Evolutionary conservation across 2,329 filamentous ascomycete species (phyloP).

Genomic region (Phyllosticta citribraziliensis): DNA sequence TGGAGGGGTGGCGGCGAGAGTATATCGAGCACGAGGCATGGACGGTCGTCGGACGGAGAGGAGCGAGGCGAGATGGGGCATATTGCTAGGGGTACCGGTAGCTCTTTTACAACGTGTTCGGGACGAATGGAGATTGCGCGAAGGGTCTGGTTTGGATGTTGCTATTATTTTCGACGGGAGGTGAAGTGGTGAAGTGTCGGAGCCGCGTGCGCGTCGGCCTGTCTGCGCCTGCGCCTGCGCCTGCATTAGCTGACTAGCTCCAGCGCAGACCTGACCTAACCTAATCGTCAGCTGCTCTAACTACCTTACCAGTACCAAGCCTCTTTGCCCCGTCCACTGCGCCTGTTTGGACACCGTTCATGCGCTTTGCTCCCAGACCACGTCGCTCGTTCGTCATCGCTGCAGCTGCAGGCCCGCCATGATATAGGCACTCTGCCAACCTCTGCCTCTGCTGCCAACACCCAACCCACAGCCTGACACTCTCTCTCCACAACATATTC

Average conservation of each 20-base stretch:
- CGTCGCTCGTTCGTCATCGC: background rate
- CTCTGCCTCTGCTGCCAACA: background rate
- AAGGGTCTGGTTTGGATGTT: background rate
- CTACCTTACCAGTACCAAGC: background rate
- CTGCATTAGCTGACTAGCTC: background rate
- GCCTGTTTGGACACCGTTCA: background rate
- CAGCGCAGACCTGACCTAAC: background rate
- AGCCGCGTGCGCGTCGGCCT: background rate
- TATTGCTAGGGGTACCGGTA: background rate
- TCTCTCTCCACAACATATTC: background rate
- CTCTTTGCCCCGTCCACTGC: background rate
- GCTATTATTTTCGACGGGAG: background rate
- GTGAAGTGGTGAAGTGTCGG: background rate
- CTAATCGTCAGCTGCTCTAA: background rate
- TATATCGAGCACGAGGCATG: background rate
- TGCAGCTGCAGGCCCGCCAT: background rate
- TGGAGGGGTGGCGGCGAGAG: background rate
- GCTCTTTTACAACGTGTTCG: background rate
- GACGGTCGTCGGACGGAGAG: background rate
- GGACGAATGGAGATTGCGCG: background rate
- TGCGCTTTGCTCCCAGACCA: background rate
- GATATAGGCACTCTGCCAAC: background rate
- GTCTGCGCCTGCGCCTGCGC: background rate
- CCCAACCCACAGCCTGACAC: constrained; percentile 6
- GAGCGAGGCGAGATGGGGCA: background rate